Base-by-base conservation (phyloP, 2,329 filamentous ascomycete genomes). In the Trichoderma sp. region DNA sequence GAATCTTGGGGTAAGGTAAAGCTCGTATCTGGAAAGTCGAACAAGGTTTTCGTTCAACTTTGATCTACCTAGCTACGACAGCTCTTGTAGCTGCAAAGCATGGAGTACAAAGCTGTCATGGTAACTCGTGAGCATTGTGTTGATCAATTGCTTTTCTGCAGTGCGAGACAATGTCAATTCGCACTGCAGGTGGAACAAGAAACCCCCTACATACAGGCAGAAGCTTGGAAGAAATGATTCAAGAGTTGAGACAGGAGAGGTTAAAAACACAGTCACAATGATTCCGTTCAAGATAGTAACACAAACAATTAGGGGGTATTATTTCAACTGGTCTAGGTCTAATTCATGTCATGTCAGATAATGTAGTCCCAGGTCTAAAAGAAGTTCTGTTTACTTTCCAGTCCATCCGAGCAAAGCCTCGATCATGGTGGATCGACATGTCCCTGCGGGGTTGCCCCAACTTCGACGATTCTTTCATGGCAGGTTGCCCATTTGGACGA, bases 41-140 rank as follows among this genome's bases (percentile, higher is more conserved):
- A 62, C 67, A 69, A 61, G 39, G 57, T 69, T 36, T 62, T 69
- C 28, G 28, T 32, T 69, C 67, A 62, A 69, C 39, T 28, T 53
- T 36, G 57, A 62, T 69, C 39, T 58, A 62, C 62, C 57, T 43
- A 7, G 50, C 30, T 26, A 15, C 28, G 28, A 32, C 47, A 62
- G 39, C 28, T 28, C 6, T 53, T 53, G 28, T 15, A 28, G 36
- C 28, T 7, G 32, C 55, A 61, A 43, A 8, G 17, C 28, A 34
- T 23, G 4, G 32, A 70, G 57, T 32, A 30, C 30, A 43, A 59
- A 55, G 13, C 47, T 17, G 28, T 36, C 50, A 67, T 39, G 13
- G 30, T 36, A 36, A 30, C 20, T 39, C 23, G 17, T 43, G 13
- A 30, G 30, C 32, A 17, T 11, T 11, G 12, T 30, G 30, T 23